Evolutionary conservation across 208 protist species (phyloP).

Genomic region (Leptomonas seymouri): DNA sequence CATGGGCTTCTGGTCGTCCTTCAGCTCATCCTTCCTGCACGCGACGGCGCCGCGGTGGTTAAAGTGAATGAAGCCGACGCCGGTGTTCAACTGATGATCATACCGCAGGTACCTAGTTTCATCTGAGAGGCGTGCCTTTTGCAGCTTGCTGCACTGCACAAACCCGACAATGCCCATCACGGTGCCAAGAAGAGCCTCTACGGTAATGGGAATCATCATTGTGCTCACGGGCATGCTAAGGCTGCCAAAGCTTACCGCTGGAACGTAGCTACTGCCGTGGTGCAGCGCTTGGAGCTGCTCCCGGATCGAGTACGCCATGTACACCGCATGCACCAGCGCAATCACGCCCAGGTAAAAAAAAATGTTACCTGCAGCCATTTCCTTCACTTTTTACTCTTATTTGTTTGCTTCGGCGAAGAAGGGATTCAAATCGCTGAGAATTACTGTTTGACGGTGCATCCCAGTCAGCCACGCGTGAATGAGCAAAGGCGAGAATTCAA

Average conservation of each 20-base stretch:
- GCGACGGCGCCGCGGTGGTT: constrained; percentile 78
- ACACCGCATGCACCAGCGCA: constrained; percentile 67
- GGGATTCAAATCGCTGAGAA: too few species aligned
- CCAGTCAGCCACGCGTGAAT: too few species aligned
- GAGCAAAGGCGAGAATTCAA: too few species aligned
- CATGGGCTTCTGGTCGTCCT: constrained; percentile 39
- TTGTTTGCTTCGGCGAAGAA: too few species aligned
- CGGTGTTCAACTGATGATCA: constrained; percentile 66
- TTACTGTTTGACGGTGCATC: too few species aligned
- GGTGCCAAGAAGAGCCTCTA: constrained; percentile 38
- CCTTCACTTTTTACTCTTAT: too few species aligned
- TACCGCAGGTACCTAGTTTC: constrained; percentile 63
- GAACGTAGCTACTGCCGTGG: constrained; percentile 32
- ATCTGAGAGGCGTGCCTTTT: constrained; percentile 65
- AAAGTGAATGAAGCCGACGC: constrained; percentile 84
- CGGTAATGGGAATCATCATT: constrained; percentile 38
- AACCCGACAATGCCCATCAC: constrained; percentile 62
- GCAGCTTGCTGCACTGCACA: constrained; percentile 44
- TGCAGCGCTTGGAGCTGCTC: constrained; percentile 73
- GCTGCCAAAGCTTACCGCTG: constrained; percentile 5
- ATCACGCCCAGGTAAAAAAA: constrained; percentile 66
- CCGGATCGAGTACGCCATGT: constrained; percentile 60
- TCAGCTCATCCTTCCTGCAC: constrained; percentile 32
- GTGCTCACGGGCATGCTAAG: constrained; percentile 19
- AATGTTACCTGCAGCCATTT: constrained; percentile 13